A percentile compares a stretch with the other conserved stretches of the same genome.
These are phyloP conservation scores for Hymenoscyphus occultus DNA, from an alignment of 2,329 filamentous ascomycete genomes.

Conservation along the genomic window DNA sequence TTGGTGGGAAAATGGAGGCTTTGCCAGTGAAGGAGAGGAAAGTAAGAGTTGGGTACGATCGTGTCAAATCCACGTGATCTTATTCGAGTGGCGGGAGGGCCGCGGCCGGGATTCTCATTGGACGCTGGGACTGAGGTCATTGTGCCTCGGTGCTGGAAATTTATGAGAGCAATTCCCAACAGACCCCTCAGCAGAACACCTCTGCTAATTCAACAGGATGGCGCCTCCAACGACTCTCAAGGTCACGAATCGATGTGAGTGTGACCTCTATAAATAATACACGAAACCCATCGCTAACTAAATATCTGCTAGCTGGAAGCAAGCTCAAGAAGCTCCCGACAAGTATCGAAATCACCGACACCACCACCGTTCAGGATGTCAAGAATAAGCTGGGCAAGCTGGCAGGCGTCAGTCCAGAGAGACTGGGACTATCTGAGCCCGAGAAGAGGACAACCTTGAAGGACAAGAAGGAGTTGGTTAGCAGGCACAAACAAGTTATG, in stretches of 20 bases:
- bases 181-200: background rate
- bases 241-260: constrained; percentile 5
- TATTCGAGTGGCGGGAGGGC: too few relatives aligned
- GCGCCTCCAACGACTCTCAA: constrained; percentile 3
- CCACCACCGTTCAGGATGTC: constrained; percentile 56
- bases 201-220: background rate
- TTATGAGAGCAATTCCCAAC: background rate
- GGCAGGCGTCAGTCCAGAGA: constrained; percentile 55
- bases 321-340: constrained; percentile 49
- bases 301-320: constrained; percentile 27
- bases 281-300: background rate
- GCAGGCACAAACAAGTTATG: constrained; percentile 48
- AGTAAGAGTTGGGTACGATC: too few relatives aligned
- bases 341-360: constrained; percentile 45
- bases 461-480: constrained; percentile 55
- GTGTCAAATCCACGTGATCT: too few relatives aligned
- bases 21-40: too few relatives aligned
- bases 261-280: background rate
- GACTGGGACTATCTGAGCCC: constrained; percentile 60
- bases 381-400: constrained; percentile 54
- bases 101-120: too few relatives aligned
- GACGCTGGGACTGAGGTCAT: too few relatives aligned
- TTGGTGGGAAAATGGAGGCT: too few relatives aligned
- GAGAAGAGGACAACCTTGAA: constrained; percentile 60
- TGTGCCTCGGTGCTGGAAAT: too few relatives aligned